These are phyloP conservation scores for Lasiodiplodia hormozganensis DNA, from an alignment of 2,329 filamentous ascomycete genomes.

Conservation along the genomic window DNA sequence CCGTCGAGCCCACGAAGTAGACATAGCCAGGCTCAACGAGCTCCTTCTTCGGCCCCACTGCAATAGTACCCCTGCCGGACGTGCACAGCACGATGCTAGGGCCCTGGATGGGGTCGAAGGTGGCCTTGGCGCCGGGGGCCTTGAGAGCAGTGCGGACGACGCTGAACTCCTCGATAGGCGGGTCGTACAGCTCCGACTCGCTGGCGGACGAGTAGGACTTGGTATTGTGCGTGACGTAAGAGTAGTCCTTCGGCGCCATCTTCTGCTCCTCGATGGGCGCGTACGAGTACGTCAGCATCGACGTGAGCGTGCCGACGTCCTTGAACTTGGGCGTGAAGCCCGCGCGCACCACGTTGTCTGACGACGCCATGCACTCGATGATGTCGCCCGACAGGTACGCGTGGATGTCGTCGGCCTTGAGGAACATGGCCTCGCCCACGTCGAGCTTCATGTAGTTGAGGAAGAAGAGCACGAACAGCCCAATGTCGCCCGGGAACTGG, in stretches of 20 bases:
- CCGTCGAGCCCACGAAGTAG: slow-evolving; percentile 79
- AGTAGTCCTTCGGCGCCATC: slow-evolving; percentile 84
- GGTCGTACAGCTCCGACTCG: slow-evolving; percentile 80
- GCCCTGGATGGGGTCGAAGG: slow-evolving; percentile 84
- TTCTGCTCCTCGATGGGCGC: slow-evolving; percentile 95
- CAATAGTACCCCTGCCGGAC: slow-evolving; percentile 79
- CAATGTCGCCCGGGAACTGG: slow-evolving; percentile 89
- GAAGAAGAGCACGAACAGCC: slow-evolving; percentile 95
- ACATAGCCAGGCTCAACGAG: slow-evolving; percentile 63
- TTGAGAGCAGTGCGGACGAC: slow-evolving; percentile 83
- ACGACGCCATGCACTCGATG: slow-evolving; percentile 98
- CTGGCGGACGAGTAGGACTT: slow-evolving; percentile 80
- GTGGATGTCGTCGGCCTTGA: slow-evolving; percentile 96
- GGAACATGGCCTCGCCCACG: slow-evolving; percentile 92
- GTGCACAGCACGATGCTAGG: slow-evolving; percentile 96
- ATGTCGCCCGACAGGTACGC: slow-evolving; percentile 94
- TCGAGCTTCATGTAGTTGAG: slow-evolving; percentile 91
- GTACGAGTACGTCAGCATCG: slow-evolving; percentile 94
- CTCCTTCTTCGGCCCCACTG: slow-evolving; percentile 81
- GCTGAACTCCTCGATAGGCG: slow-evolving; percentile 94
- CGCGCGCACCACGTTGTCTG: slow-evolving; percentile 97
- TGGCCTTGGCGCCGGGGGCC: slow-evolving; percentile 75
- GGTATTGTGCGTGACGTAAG: slow-evolving; percentile 83
- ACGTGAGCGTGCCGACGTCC: slow-evolving; percentile 85
- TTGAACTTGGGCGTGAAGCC: slow-evolving; percentile 99